Percentiles rank a stretch among this genome's conserved stretches.
These are phyloP conservation scores for Solanum rostratum DNA, from an alignment of 257 asterid species.

Conservation along the genomic window DNA sequence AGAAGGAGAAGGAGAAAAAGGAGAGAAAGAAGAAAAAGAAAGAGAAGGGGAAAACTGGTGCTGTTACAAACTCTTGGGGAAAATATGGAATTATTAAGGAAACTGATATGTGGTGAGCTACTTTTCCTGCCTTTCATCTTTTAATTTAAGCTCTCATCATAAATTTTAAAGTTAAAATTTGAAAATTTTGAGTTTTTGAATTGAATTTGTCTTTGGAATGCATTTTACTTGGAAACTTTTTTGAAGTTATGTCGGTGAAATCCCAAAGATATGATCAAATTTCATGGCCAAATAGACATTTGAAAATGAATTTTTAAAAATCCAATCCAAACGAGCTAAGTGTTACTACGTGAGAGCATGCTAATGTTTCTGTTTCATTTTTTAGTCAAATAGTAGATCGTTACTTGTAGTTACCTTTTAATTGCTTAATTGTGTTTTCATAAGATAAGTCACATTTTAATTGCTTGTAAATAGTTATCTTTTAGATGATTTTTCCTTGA, in stretches of 20 bases:
- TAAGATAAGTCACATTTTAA: background rate
- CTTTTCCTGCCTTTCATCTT: background rate
- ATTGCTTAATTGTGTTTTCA: background rate
- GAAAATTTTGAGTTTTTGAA: no score
- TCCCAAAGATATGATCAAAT: no score
- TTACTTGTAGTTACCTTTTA: background rate
- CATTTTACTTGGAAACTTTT: no score
- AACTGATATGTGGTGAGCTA: conserved; percentile 90
- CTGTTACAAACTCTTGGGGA: conserved; percentile 91
- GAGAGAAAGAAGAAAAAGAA: conserved; percentile 25
- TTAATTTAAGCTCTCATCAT: background rate
- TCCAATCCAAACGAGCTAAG: no score
- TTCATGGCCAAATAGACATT: no score
- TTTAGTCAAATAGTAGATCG: background rate
- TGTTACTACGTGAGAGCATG: background rate
- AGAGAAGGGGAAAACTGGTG: conserved; percentile 54
- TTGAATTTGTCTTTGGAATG: no score
- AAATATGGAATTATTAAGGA: conserved; percentile 89
- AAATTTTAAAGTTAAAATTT: no score
- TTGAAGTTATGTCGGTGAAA: no score
- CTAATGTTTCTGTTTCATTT: background rate
- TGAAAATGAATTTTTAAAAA: no score
- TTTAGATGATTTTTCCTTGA: no score
- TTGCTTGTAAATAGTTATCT: no score
- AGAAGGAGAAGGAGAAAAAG: conserved; percentile 18